Conservation (phyloP, 495 filamentous ascomycete genomes). For the Hypoxylon fuscum region DNA sequence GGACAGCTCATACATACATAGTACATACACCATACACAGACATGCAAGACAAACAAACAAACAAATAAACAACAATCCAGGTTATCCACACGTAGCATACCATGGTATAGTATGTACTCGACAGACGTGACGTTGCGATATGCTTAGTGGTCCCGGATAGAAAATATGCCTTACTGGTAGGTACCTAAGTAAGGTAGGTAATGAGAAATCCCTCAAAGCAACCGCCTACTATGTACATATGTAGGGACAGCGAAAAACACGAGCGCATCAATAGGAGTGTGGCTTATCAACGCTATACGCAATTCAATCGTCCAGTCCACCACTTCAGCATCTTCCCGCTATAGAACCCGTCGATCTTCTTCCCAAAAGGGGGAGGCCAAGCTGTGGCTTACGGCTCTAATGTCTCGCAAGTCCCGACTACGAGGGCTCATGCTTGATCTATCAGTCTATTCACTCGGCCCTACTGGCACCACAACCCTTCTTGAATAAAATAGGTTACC, state of each 20-base stretch:
- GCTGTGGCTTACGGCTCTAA: slow-evolving; percentile 34
- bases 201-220: slow-evolving; percentile 5
- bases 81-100: slow-evolving; percentile 29
- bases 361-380: slow-evolving; percentile 25
- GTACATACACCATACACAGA: no score
- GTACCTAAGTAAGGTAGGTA: no score
- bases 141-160: not conserved
- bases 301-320: slow-evolving; percentile 6
- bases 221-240: no score
- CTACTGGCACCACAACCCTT: no score
- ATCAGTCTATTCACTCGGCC: no score
- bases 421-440: slow-evolving; percentile 4
- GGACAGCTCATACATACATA: slow-evolving; percentile 32
- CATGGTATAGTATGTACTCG: not conserved
- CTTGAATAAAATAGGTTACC: no score
- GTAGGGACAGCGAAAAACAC: slow-evolving; percentile 12
- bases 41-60: slow-evolving; percentile 10
- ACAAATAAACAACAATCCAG: slow-evolving; percentile 21
- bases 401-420: slow-evolving; percentile 34
- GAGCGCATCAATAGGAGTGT: slow-evolving; percentile 10
- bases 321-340: not conserved
- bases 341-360: slow-evolving; percentile 31
- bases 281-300: slow-evolving; percentile 26
- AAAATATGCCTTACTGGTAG: slow-evolving; percentile 6
- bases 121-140: slow-evolving; percentile 33